Evolutionary conservation across 2,329 filamentous ascomycete species (phyloP).

Genomic region (Hymenoscyphus scutula): DNA sequence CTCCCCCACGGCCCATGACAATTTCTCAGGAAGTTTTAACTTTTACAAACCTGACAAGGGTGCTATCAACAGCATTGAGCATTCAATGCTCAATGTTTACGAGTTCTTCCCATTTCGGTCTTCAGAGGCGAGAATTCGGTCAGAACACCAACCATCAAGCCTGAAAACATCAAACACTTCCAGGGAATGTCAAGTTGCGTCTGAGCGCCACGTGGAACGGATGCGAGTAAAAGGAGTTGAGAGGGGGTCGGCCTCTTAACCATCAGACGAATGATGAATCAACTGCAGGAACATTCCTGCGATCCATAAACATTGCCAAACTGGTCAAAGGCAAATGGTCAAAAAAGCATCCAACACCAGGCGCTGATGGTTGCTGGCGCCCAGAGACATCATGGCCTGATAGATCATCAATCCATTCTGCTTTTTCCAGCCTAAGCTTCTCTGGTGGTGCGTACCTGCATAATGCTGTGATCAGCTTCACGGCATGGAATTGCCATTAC

Average conservation of each 20-base stretch:
- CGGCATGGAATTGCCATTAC: background rate
- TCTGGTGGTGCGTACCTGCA: slow-evolving; percentile 7
- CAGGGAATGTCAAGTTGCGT: background rate
- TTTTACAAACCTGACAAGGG: background rate
- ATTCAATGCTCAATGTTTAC: background rate
- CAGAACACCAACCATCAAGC: background rate
- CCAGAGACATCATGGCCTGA: background rate
- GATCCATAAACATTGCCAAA: background rate
- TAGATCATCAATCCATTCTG: background rate
- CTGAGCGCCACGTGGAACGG: background rate
- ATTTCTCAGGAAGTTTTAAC: background rate
- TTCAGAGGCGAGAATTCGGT: background rate
- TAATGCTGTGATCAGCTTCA: slow-evolving; percentile 9
- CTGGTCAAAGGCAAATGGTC: background rate
- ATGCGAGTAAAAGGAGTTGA: slow-evolving; percentile 2
- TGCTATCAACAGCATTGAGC: background rate
- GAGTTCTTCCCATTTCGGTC: background rate
- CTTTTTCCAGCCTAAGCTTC: background rate
- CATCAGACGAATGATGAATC: slow-evolving; percentile 5
- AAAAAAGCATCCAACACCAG: background rate
- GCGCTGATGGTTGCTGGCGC: slow-evolving; percentile 1
- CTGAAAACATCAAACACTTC: background rate
- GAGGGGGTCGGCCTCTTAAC: background rate
- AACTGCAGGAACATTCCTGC: background rate
- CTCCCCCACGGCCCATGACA: background rate